Evolutionary conservation across 176 grass and related monocot genomes (phyloP).

Genomic region (Olyra latifolia): DNA sequence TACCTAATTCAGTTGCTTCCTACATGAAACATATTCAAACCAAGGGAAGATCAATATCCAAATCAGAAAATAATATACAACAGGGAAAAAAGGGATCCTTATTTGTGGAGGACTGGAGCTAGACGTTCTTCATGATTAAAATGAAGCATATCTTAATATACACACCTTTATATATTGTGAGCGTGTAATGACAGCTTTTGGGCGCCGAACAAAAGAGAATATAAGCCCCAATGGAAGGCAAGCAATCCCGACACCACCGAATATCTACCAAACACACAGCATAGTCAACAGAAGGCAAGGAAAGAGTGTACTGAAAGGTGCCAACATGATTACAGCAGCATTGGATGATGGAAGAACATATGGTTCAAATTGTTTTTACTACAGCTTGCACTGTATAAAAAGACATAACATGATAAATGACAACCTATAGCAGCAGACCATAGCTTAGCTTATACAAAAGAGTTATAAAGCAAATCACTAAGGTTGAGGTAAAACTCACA

Average conservation of each 20-base stretch:
- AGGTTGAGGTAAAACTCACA: conserved; percentile 46
- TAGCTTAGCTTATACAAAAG: neutral
- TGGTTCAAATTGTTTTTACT: neutral
- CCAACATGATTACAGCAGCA: neutral
- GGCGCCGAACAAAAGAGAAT: conserved; percentile 83
- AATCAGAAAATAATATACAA: neutral
- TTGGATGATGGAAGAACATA: neutral
- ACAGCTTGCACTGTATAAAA: neutral
- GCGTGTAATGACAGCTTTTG: conserved; percentile 98
- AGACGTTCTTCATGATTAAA: conserved; percentile 11
- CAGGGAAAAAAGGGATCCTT: neutral
- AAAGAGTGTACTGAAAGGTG: neutral
- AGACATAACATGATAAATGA: neutral
- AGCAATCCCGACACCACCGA: conserved; percentile 98
- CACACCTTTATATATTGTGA: conserved; percentile 98
- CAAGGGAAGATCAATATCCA: neutral
- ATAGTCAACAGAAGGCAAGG: conserved; percentile 7
- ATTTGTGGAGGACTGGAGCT: conserved; percentile 10
- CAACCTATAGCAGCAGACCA: neutral
- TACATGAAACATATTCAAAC: conserved; percentile 29
- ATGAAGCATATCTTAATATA: conserved; percentile 21
- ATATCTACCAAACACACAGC: conserved; percentile 66
- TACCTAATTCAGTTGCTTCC: conserved; percentile 96
- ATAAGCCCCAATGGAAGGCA: conserved; percentile 92
- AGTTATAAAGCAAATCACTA: neutral